Base-by-base conservation (phyloP, 1,284 basidiomycete species). In the Albatrellus sp. region DNA sequence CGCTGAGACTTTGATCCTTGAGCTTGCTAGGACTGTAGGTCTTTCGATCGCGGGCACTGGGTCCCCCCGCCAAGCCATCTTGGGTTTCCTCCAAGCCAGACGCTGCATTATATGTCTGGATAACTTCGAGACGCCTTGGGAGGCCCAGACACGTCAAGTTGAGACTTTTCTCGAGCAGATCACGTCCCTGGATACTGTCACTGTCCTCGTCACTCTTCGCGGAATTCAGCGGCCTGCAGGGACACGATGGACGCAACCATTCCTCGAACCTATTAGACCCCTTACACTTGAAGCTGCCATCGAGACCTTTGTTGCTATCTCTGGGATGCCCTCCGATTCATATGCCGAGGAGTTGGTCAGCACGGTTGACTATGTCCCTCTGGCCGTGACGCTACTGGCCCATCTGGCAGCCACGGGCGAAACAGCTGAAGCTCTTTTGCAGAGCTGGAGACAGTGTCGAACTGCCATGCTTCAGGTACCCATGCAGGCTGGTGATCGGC, bases 101-200 rank as follows among this genome's bases (percentile, higher is more conserved):
- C 13, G 49, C 1, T 45, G 50, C 2, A 40, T 64, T 10, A 29
- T 64, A 7, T 40, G 63, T 2, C 48, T 65, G 1, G 63, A 65
- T 31, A 64, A 65, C 44, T 55, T 65, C 32, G 63, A 65, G 48
- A 62, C 60, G 0, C 52, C 55, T 1, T 63, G 61, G 62, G 54
- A 60, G 24, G 35, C 45, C 1, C 40, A 50, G 30, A 37, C 38
- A 5, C 37, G 28, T 17, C 19, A 37, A 1, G 46, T 50, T 2
- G 49, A 50, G 32, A 24, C 33, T 16, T 19, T 48, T 1, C 42
- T 50, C 9, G 44, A 31, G 6, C 34, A 41, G n/a, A 41, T 50
- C 30, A 42, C 49, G 5, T 40, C 42, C 20, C 12, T 46, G 16
- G 33, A 5, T 2, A 37, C 8, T 13, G 33, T 37, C 35, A 44